A percentile compares a stretch with the other conserved stretches of the same genome.
Conservation (phyloP, 2,329 filamentous ascomycete genomes). For the Passalora sequoiae region DNA sequence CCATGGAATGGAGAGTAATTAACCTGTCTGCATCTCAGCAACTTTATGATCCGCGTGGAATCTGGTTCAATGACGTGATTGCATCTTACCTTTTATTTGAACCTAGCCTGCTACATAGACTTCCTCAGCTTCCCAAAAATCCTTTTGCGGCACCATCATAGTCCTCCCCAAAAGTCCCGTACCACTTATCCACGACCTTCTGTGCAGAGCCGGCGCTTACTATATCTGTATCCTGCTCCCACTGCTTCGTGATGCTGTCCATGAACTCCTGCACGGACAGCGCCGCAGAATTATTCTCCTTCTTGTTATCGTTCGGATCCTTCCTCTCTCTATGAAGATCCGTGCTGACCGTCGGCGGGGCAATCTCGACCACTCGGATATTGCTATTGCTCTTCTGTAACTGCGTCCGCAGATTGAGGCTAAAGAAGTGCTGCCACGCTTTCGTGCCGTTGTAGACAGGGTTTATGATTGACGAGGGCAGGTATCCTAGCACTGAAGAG, state of each 20-base stretch:
- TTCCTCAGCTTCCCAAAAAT: not conserved
- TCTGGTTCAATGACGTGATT: too few relatives aligned
- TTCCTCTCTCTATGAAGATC: conserved; percentile 53
- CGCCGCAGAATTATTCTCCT: conserved; percentile 46
- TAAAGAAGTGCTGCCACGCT: conserved; percentile 55
- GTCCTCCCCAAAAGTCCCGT: conserved; percentile 28
- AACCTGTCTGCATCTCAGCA: too few relatives aligned
- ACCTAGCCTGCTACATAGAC: too few relatives aligned
- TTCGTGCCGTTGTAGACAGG: conserved; percentile 57
- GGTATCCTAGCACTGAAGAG: conserved; percentile 50
- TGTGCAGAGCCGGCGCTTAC: conserved; percentile 45
- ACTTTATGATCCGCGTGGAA: too few relatives aligned
- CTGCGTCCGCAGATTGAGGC: conserved; percentile 51
- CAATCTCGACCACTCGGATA: conserved; percentile 52
- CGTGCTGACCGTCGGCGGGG: conserved; percentile 51
- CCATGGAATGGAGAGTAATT: too few relatives aligned
- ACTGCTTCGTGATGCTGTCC: conserved; percentile 41
- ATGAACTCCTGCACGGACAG: conserved; percentile 54
- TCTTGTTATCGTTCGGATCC: conserved; percentile 57
- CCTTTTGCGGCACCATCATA: conserved; percentile 24
- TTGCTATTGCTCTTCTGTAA: conserved; percentile 37
- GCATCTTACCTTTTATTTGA: too few relatives aligned
- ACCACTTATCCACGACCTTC: conserved; percentile 44
- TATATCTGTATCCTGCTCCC: conserved; percentile 46
- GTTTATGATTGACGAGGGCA: conserved; percentile 51